phyloP scores from a whole-genome alignment of 2,329 filamentous ascomycete genomes.

The Epichloe bromicola region DNA sequence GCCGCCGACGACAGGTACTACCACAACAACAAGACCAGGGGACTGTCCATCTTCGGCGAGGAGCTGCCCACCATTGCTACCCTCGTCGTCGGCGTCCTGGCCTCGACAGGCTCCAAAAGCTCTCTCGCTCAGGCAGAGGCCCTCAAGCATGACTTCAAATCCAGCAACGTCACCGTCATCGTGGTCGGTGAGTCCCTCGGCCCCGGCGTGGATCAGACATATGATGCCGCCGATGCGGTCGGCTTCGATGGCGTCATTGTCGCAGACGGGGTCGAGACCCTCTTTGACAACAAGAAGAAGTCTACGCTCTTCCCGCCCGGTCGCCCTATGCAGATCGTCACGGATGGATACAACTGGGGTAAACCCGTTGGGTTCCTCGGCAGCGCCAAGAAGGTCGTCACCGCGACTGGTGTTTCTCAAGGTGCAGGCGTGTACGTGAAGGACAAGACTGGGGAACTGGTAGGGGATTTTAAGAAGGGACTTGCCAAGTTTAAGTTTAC shows the following conservation, averaged over 20 bases:
- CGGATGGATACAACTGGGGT: conserved; percentile 52
- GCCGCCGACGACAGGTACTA: conserved; percentile 50
- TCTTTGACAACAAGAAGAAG: conserved; percentile 32
- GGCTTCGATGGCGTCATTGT: conserved; percentile 52
- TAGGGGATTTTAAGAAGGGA: conserved; percentile 38
- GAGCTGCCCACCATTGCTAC: conserved; percentile 48
- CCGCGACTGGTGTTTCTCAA: conserved; percentile 29
- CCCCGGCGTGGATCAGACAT: conserved; percentile 46
- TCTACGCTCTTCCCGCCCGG: conserved; percentile 50
- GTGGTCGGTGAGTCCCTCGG: conserved; percentile 48
- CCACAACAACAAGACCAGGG: conserved; percentile 51
- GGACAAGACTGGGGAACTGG: conserved; percentile 24
- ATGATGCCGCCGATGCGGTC: conserved; percentile 49
- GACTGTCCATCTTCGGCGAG: conserved; percentile 45
- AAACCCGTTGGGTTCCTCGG: conserved; percentile 56
- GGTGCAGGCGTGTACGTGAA: conserved; percentile 29
- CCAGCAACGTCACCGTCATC: conserved; percentile 39
- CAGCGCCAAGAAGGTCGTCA: conserved; percentile 22
- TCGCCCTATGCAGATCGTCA: conserved; percentile 49
- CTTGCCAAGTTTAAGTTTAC: conserved; percentile 53
- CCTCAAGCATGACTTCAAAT: conserved; percentile 36
- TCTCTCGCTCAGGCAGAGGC: conserved; percentile 35
- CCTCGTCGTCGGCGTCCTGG: conserved; percentile 50
- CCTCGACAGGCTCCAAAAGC: conserved; percentile 26
- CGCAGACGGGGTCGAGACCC: conserved; percentile 34